A percentile compares a stretch with the other conserved stretches of the same genome.
phyloP scores from a whole-genome alignment of 2,329 filamentous ascomycete genomes.

The Paraphoma chrysanthemicola region DNA sequence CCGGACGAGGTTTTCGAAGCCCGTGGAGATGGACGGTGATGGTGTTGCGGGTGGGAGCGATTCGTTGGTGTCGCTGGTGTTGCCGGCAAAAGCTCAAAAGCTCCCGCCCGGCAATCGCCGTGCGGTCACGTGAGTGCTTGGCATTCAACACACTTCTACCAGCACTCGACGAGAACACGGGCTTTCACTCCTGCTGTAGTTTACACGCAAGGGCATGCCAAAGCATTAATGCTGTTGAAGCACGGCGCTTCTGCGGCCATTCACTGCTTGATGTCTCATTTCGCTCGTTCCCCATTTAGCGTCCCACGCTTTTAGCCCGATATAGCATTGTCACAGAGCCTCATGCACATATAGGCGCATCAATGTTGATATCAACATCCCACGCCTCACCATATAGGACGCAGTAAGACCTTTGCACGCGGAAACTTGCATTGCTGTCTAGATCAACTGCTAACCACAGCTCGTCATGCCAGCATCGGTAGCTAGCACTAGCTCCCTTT shows the following conservation, averaged over 20 bases:
- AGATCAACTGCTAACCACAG: slow-evolving; percentile 9
- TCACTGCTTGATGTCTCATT: slow-evolving; percentile 2
- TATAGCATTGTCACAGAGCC: slow-evolving; percentile 11
- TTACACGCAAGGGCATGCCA: background rate
- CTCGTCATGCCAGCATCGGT: slow-evolving; percentile 8
- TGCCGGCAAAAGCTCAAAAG: slow-evolving; percentile 41
- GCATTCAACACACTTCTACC: background rate
- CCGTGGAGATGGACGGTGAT: slow-evolving; percentile 45
- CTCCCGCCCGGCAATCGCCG: slow-evolving; percentile 29
- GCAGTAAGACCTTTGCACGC: slow-evolving; percentile 1
- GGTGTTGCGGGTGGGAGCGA: slow-evolving; percentile 36
- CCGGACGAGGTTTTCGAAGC: slow-evolving; percentile 33
- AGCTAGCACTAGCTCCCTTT: slow-evolving; percentile 23
- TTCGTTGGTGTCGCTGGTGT: slow-evolving; percentile 29
- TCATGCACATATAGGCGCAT: slow-evolving; percentile 32
- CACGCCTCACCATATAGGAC: slow-evolving; percentile 6
- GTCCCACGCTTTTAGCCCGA: slow-evolving; percentile 7
- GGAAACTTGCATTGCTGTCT: background rate
- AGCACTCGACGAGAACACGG: background rate
- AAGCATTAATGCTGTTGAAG: background rate
- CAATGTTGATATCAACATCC: slow-evolving; percentile 15
- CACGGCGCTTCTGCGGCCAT: background rate
- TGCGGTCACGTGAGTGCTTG: slow-evolving; percentile 29
- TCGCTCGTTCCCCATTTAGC: background rate
- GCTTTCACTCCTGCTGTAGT: background rate